These are phyloP conservation scores for Zoysia pacifica DNA, from an alignment of 176 grass and related monocot species.

Conservation along the genomic window DNA sequence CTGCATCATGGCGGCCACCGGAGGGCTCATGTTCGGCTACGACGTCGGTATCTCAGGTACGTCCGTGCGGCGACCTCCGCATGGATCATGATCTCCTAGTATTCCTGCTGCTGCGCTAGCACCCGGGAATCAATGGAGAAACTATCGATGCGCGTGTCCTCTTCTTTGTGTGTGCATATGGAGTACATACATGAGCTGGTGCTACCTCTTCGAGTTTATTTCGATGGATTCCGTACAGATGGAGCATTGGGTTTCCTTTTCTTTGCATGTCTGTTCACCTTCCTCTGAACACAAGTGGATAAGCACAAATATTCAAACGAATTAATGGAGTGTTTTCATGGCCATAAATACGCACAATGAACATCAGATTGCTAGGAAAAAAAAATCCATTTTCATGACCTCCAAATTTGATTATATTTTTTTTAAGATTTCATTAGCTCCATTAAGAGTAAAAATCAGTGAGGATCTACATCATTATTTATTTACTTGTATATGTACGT, in stretches of 20 bases:
- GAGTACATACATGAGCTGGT: neutral
- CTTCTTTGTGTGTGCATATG: neutral
- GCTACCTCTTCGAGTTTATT: too few relatives aligned
- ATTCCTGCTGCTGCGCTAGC: neutral
- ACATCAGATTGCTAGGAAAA: neutral
- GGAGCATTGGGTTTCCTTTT: neutral
- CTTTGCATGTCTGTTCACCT: neutral
- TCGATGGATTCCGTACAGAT: neutral
- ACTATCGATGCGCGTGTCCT: neutral
- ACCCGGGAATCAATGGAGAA: neutral
- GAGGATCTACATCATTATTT: too few relatives aligned
- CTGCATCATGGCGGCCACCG: constrained; percentile 94
- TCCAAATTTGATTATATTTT: too few relatives aligned
- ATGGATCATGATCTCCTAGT: too few relatives aligned
- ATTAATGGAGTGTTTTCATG: neutral
- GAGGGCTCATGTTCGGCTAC: constrained; percentile 94
- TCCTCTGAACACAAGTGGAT: neutral
- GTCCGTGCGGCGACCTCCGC: neutral
- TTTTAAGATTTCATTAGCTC: too few relatives aligned
- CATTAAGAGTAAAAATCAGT: too few relatives aligned
- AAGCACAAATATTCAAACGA: neutral
- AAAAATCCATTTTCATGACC: too few relatives aligned
- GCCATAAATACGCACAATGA: neutral
- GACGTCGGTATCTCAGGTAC: constrained; percentile 90
- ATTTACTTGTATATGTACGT: too few relatives aligned